phyloP scores from a whole-genome alignment of 2,329 filamentous ascomycete species.

The Monosporascus sp. region DNA sequence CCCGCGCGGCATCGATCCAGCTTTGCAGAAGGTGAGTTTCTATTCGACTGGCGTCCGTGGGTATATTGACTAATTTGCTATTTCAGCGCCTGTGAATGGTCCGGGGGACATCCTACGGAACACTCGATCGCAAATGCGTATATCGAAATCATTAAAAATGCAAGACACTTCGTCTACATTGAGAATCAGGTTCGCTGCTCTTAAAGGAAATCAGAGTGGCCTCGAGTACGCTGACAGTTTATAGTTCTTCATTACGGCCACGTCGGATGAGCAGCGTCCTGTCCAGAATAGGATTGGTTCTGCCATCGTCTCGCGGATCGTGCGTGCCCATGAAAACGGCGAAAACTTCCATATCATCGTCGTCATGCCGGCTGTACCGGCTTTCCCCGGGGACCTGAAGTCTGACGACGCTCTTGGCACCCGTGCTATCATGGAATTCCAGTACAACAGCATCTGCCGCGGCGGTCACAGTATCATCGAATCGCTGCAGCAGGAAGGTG shows the following conservation, averaged over 20 bases:
- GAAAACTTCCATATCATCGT: slow-evolving; percentile 71
- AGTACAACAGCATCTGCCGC: slow-evolving; percentile 74
- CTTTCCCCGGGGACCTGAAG: slow-evolving; percentile 75
- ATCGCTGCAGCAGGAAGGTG: slow-evolving; percentile 56
- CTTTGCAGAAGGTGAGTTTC: slow-evolving; percentile 41
- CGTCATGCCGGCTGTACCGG: slow-evolving; percentile 73
- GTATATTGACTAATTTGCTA: slow-evolving; percentile 3
- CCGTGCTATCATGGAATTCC: slow-evolving; percentile 82
- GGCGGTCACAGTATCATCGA: slow-evolving; percentile 76
- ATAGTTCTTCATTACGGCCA: slow-evolving; percentile 83
- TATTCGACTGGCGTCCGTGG: background rate
- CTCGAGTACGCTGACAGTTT: slow-evolving; percentile 4
- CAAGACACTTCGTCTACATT: slow-evolving; percentile 71
- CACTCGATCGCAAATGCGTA: slow-evolving; percentile 89
- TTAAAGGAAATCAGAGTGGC: background rate
- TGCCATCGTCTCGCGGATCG: slow-evolving; percentile 71
- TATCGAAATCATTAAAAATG: slow-evolving; percentile 62
- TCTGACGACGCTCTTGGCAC: slow-evolving; percentile 69
- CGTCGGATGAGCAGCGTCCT: slow-evolving; percentile 61
- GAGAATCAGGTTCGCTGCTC: slow-evolving; percentile 55
- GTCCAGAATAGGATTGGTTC: slow-evolving; percentile 74
- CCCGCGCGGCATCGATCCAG: slow-evolving; percentile 35
- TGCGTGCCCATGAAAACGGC: slow-evolving; percentile 60
- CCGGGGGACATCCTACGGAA: slow-evolving; percentile 44
- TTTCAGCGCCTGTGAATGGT: slow-evolving; percentile 44